phyloP scores from a whole-genome alignment of 805 yeast species.

The Barnettozyma californica region DNA sequence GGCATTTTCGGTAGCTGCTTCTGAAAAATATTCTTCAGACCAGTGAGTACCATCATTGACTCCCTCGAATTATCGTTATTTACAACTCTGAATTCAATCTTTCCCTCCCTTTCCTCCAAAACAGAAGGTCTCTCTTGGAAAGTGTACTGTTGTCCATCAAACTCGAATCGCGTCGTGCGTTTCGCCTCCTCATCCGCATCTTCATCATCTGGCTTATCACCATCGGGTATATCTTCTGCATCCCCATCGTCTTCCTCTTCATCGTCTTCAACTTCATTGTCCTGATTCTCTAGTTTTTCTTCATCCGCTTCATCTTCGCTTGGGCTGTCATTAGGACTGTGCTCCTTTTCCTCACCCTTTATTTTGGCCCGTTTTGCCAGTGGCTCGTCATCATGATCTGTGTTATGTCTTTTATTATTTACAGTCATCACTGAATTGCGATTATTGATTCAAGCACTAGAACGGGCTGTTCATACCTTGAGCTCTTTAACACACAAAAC shows the following conservation, averaged over 20 bases:
- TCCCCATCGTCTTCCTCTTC: slow-evolving; percentile 20
- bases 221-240: slow-evolving; percentile 21
- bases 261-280: slow-evolving; percentile 20
- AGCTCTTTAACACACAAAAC: too few relatives aligned
- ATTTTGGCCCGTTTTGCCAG: slow-evolving; percentile 23
- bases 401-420: slow-evolving; percentile 15
- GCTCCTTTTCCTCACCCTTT: slow-evolving; percentile 24
- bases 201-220: slow-evolving; percentile 20
- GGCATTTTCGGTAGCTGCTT: slow-evolving; percentile 99
- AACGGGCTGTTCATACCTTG: too few relatives aligned
- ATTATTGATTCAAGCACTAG: not conserved
- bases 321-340: slow-evolving; percentile 15
- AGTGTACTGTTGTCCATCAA: slow-evolving; percentile 73
- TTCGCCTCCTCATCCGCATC: slow-evolving; percentile 31
- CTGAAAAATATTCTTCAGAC: slow-evolving; percentile 92
- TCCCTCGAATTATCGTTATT: slow-evolving; percentile 89
- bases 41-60: slow-evolving; percentile 86
- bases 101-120: slow-evolving; percentile 87
- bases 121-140: slow-evolving; percentile 93
- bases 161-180: slow-evolving; percentile 36
- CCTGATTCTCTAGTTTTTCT: slow-evolving; percentile 23
- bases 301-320: slow-evolving; percentile 16
- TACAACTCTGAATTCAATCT: slow-evolving; percentile 92
- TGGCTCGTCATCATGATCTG: slow-evolving; percentile 26
- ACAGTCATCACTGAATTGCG: not conserved